Base-by-base conservation (phyloP, 2,329 filamentous ascomycete species). In the Pyrenophora graminea region DNA sequence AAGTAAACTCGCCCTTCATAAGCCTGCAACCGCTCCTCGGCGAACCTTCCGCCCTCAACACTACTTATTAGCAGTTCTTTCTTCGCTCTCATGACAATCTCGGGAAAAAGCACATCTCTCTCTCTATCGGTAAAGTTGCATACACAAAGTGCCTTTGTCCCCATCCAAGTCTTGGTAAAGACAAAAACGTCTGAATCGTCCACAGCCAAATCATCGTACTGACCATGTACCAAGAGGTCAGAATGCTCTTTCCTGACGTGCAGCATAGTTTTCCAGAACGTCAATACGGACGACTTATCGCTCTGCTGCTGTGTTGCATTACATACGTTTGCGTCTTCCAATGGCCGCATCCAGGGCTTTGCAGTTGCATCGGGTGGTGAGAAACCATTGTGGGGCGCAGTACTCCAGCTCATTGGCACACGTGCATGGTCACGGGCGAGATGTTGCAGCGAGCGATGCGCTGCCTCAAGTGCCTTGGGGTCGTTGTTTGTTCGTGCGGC, bases 371-470 rank as follows among this genome's bases (percentile, higher is more conserved):
- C 75, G 1, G 76, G 76, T 0, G 74, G 75, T 1, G 74, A 47
- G 74, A 89, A 89, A 1, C 87, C 87, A 0, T 82, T 84, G 56
- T 85, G 78, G 1, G 75, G 67, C 0, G 74, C 73, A 0, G 68
- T 76, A 48, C 79, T 79, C 87, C 87, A 90, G 56, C 87, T 85
- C 75, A 90, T 83, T 0, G 87, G 87, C 3, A 84, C 80, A n/a
- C 87, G 78, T 7, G 85, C 80, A 63, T 90, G 83, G 66, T 90
- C 86, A 27, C 85, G 77, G 5, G 80, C 85, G 25, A 88, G 79
- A 51, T 80, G 76, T 56, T 85, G 80, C 44, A 89, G 74, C 33
- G 82, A 76, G 7, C 75, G 69, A 60, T 80, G 77, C 0, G 79
- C 81, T 32, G 78, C 74, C 10, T 73, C 74, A 1, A 83, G 69